Base-by-base conservation (phyloP, 257 asterid genomes). In the Linaria vulgaris region DNA sequence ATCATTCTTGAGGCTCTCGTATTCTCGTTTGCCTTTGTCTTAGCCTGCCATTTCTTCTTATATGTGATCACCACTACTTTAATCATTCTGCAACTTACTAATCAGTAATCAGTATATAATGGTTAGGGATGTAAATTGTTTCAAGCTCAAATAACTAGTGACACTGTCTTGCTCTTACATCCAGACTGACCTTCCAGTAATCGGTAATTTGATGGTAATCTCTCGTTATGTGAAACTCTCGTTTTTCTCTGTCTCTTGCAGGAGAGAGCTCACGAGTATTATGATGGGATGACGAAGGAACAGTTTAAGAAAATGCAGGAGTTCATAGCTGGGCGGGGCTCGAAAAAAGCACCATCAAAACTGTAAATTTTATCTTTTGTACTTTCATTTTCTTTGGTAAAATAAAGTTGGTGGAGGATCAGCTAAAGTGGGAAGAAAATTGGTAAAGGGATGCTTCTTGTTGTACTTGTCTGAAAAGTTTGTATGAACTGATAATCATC, bases 271-370 rank as follows among this genome's bases (percentile, higher is more conserved):
- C 86, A 89, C 45, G 88, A 75, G 9, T 92, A 83, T 63, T 92
- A 92, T 23, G 73, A 77, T 25, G 96, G 94, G 59, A 92, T 92
- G 99, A 85, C 86, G 0, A 82, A 82, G 77, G 94, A 89, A 50
- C 97, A 92, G 80, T 92, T 92, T 65, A 76, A 78, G 86, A 83
- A 83, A 79, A 85, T 92, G 97, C 97, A 89, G 75, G 97, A 85
- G 34, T 92, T 89, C 68, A 92, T 92, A 66, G 80, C 90, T 0
- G 79, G 88, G 16, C 83, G 97, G 46, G 65, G 77, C 83, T 70
- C 91, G 20, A 80, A 77, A 48, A 89, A 87, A 64, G 68, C 85
- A 39, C 66, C 84, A 5, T 89, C 99, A 34, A 92, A 85, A 69
- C 30, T 92, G 72, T 92, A 83, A 56, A 64, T 67, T 20, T 30